Base-by-base conservation (phyloP, 768 basidiomycete species). In the Tricholoma saponaceum region DNA sequence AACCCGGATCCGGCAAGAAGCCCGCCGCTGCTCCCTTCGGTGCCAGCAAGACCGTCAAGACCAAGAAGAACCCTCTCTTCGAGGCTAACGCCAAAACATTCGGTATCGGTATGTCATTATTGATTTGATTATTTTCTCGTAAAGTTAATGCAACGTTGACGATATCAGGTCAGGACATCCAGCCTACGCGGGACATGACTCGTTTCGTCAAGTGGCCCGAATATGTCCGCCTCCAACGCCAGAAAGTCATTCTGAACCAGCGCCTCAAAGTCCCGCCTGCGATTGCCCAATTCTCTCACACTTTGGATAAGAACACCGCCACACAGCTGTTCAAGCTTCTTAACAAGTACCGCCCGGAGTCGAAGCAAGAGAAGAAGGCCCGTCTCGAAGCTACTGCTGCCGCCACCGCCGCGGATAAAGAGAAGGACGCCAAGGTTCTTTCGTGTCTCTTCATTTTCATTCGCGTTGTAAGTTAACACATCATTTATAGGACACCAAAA, bases 131-230 rank as follows among this genome's bases (percentile, higher is more conserved):
- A 7, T 44, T 28, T 56, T 55, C 4, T 54, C 10, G 18, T 20
- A n/a, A n/a, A n/a, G n/a, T n/a, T n/a, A n/a, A n/a, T n/a, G n/a
- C n/a, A n/a, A n/a, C n/a, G n/a, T n/a, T n/a, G n/a, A n/a, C n/a
- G n/a, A n/a, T n/a, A n/a, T n/a, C n/a, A n/a, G n/a, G n/a, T n/a
- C n/a, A n/a, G n/a, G n/a, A n/a, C n/a, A n/a, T n/a, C n/a, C n/a
- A n/a, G n/a, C n/a, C n/a, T n/a, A n/a, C n/a, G n/a, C 6, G 84
- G 55, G 96, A 98, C 76, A 76, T 98, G 63, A 96, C 92, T 58
- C 92, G 95, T 72, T 98, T 98, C 79, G 92, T 98, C 79, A 98
- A 97, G 75, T 99, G 96, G 96, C 96, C 96, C 65, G 93, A 95
- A n/a, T n/a, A n/a, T n/a, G n/a, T n/a, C n/a, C n/a, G n/a, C n/a